These are phyloP conservation scores for Hylodesmum podocarpum DNA, from an alignment of 306 rosid species.

Conservation along the genomic window DNA sequence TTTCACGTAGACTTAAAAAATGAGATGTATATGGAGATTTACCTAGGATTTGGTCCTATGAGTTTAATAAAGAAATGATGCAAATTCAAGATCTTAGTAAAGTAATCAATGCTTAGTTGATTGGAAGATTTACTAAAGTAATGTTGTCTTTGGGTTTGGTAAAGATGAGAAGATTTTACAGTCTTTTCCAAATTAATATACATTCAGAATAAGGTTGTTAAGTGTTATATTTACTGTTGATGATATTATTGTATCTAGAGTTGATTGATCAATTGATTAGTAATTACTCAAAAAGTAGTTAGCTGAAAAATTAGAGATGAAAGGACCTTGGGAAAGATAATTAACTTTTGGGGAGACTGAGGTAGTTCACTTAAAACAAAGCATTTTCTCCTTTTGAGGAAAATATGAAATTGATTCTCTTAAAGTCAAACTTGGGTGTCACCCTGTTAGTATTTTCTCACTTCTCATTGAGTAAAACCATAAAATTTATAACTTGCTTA, in stretches of 20 bases:
- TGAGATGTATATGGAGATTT: too few species aligned
- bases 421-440: not conserved
- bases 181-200: too few species aligned
- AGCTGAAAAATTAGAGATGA: too few species aligned
- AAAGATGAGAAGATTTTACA: not conserved
- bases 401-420: not conserved
- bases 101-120: too few species aligned
- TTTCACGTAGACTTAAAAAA: too few species aligned
- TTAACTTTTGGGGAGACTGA: not conserved
- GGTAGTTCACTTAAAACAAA: not conserved
- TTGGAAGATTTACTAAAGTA: not conserved
- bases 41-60: not conserved
- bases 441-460: not conserved
- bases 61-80: not conserved
- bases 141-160: not conserved
- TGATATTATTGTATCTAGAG: not conserved
- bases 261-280: not conserved
- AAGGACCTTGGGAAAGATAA: not conserved
- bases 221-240: not conserved
- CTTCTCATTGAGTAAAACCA: not conserved
- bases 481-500: not conserved
- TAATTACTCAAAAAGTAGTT: too few species aligned
- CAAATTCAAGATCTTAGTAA: not conserved
- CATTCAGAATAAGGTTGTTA: not conserved
- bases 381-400: not conserved